phyloP scores from a whole-genome alignment of 2,329 filamentous ascomycete species.

The Penicillium polonicum region DNA sequence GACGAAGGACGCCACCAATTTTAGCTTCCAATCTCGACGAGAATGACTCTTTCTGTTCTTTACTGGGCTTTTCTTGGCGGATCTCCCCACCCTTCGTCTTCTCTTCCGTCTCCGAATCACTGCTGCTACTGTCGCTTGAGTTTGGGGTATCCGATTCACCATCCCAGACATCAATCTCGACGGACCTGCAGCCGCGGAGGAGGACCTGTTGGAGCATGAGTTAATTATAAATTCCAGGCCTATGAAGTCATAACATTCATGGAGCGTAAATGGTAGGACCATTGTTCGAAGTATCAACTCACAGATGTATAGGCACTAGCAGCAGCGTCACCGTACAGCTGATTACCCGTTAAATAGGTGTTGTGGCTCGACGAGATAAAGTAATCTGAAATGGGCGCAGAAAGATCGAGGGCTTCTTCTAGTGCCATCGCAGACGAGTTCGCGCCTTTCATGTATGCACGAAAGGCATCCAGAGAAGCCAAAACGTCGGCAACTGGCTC shows the following conservation, averaged over 20 bases:
- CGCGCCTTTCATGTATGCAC: conserved; percentile 50
- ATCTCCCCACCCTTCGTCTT: conserved; percentile 11
- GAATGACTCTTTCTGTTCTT: conserved; percentile 15
- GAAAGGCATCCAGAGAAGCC: conserved; percentile 45
- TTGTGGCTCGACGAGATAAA: conserved; percentile 96
- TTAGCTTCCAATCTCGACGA: conserved; percentile 27
- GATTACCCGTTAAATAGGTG: conserved; percentile 85
- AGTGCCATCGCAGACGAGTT: conserved; percentile 45
- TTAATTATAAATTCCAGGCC: not conserved
- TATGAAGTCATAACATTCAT: not conserved
- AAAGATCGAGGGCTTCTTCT: conserved; percentile 55
- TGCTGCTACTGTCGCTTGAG: conserved; percentile 26
- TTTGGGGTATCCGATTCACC: conserved; percentile 53
- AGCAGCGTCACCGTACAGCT: conserved; percentile 74
- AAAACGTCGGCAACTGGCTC: conserved; percentile 18
- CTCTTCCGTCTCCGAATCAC: conserved; percentile 28
- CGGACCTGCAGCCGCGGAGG: conserved; percentile 75
- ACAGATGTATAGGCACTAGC: conserved; percentile 76
- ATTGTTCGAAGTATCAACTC: conserved; percentile 31
- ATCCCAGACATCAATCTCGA: conserved; percentile 95
- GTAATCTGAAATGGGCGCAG: conserved; percentile 77
- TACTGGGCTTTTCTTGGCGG: conserved; percentile 14
- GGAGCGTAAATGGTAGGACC: not conserved
- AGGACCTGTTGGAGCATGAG: conserved; percentile 57
- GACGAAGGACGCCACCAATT: conserved; percentile 21